Base-by-base conservation (phyloP, 2,329 filamentous ascomycete species). In the Grosmannia clavigera region DNA sequence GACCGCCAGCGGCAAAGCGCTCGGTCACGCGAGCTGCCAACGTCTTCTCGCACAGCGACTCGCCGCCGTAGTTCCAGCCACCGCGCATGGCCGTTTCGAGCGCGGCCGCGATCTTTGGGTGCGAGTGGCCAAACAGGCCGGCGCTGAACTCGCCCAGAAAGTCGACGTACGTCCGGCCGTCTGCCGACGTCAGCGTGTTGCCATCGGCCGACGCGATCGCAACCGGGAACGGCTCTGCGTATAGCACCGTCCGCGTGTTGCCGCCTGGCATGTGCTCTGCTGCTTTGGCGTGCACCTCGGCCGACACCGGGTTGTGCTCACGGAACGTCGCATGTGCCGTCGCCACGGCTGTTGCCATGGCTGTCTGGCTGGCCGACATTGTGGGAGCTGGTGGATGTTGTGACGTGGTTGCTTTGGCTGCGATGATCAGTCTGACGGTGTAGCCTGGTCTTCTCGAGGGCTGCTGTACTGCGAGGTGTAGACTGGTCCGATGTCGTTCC, bases 81-180 rank as follows among this genome's bases (percentile, higher is more conserved):
- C 53, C 22, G 65, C 67, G 59, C 14, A 60, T 31, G n/a, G 58
- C 58, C 25, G 43, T 33, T 31, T 58, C n/a, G 29, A 61, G 33
- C 27, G 60, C 50, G 7, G n/a, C 55, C 10, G 55, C 55, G 43
- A 61, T 61, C 5, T 72, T 64, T 0, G 80, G 77, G 58, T 86
- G 75, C 0, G 80, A 84, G 69, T 88, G 85, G 0, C 85, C 85
- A 66, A 81, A 87, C 14, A 88, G 74, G 1, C 81, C 83, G 1
- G 85, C 85, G 0, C 81, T 82, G 66, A 81, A 82, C 68, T 88
- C 84, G 35, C 79, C 79, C 1, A 84, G 72, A 6, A 87, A 74
- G 65, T 88, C 84, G 16, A 77, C 71, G 66, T 85, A 86, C 52
- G 57, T 60, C 46, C 71, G 69, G 31, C 66, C 67, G 61, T 72